These are phyloP conservation scores for Biancaea sappan DNA, from an alignment of 306 rosid species.

Conservation along the genomic window DNA sequence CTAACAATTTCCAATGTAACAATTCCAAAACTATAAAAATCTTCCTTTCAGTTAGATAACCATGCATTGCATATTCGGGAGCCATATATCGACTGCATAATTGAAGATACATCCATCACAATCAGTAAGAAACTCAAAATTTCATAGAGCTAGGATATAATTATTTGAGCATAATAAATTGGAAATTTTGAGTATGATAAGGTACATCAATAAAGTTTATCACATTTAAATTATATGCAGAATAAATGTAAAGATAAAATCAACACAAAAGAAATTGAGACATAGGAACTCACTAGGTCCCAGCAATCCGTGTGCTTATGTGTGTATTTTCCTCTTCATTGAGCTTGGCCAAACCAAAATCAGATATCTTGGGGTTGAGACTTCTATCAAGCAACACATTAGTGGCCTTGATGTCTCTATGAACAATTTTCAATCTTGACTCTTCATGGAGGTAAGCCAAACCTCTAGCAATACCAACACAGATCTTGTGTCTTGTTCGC, in stretches of 20 bases:
- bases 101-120: conserved; percentile 10
- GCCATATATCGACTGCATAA: conserved; percentile 57
- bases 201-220: background rate
- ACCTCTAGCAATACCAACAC: conserved; percentile 56
- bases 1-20: conserved; percentile 70
- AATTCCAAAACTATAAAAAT: conserved; percentile 81
- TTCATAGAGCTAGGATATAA: too few relatives aligned
- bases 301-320: conserved; percentile 51
- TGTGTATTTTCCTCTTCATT: conserved; percentile 51
- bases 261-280: background rate
- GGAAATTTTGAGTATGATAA: too few relatives aligned
- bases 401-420: conserved; percentile 58
- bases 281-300: conserved; percentile 50
- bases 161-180: too few relatives aligned
- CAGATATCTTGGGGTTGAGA: conserved; percentile 51
- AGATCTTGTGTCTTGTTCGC: conserved; percentile 52
- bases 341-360: conserved; percentile 61
- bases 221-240: background rate
- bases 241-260: background rate
- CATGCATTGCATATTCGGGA: conserved; percentile 71
- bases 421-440: conserved; percentile 56
- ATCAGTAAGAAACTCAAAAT: background rate
- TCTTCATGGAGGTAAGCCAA: conserved; percentile 65
- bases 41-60: conserved; percentile 74
- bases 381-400: conserved; percentile 54